phyloP scores from a whole-genome alignment of 805 yeast species.

The Myxozyma melibiosi region DNA sequence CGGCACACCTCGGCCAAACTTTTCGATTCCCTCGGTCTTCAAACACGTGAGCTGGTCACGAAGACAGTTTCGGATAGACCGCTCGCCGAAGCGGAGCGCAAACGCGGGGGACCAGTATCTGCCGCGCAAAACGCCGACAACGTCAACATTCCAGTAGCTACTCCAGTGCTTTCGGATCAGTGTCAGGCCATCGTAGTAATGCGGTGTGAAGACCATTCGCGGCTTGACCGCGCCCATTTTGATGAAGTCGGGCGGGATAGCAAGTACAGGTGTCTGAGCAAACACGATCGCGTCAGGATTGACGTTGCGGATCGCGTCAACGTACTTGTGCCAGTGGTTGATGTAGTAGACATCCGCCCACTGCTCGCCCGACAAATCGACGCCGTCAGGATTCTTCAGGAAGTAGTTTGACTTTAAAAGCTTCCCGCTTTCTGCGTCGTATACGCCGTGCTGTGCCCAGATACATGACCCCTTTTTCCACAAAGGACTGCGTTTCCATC shows the following conservation, averaged over 20 bases:
- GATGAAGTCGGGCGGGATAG: conserved; percentile 68
- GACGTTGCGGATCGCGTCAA: conserved; percentile 51
- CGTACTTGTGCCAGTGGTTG: conserved; percentile 58
- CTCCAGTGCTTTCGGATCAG: conserved; percentile 92
- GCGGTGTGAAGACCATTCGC: conserved; percentile 77
- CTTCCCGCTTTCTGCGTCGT: conserved; percentile 53
- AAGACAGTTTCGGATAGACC: conserved; percentile 66
- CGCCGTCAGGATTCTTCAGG: conserved; percentile 42
- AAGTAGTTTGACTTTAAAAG: conserved; percentile 59
- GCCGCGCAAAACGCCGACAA: conserved; percentile 82
- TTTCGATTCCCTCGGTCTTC: conserved; percentile 60
- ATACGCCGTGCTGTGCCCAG: conserved; percentile 78
- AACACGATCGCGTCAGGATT: conserved; percentile 55
- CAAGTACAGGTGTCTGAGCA: conserved; percentile 81
- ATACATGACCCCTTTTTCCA: conserved; percentile 81
- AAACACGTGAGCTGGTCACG: conserved; percentile 68
- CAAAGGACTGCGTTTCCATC: conserved; percentile 61
- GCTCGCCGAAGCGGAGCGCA: conserved; percentile 71
- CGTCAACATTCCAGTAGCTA: conserved; percentile 77
- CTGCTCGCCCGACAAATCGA: conserved; percentile 51
- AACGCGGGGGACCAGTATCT: conserved; percentile 74
- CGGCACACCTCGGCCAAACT: conserved; percentile 68
- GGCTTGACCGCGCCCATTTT: conserved; percentile 58
- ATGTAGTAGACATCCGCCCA: conserved; percentile 70
- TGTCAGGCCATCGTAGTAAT: conserved; percentile 93